Base-by-base conservation (phyloP, 2,329 filamentous ascomycete species). In the Trichoderma koningiopsis region DNA sequence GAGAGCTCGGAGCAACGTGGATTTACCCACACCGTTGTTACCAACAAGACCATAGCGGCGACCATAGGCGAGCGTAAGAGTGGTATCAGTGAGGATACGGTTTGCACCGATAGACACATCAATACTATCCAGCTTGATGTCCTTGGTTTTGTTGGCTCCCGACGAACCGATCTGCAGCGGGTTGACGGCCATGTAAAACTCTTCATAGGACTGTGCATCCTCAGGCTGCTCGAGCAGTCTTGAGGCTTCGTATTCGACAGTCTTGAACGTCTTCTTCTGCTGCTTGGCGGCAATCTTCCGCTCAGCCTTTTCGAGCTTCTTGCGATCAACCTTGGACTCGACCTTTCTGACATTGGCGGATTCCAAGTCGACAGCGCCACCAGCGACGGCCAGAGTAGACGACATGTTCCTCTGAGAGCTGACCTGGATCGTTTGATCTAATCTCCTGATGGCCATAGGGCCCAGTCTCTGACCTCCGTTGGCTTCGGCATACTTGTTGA, bases 121-220 rank as follows among this genome's bases (percentile, higher is more conserved):
- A 77, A 97, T 93, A 75, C 92, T 94, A 81, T 99, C 96, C 74
- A 99, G 85, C 84, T 98, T 99, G 86, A 99, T 94, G 79, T 99
- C 96, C 86, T 99, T 99, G 81, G 94, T 97, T 89, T 98, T 99
- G 74, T 89, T 88, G 70, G 91, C 83, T 37, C 90, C 87, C 68
- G 87, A 59, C 14, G 69, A 80, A 73, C 86, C 95, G 71, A 98
- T 77, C 79, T 98, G 95, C 72, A 99, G 87, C 71, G 96, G 96
- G 81, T 99, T 99, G 84, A 99, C 96, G 66, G 93, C 91, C 96
- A 99, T 98, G 87, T 97, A 99, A 83, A 99, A 98, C 79, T 99
- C 96, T 82, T 99, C 96, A 79, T 99, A 99, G 52, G 93, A 96
- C 85, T 97, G 91, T 14, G 94, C 85, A 75, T 91, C 88, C 75